These are phyloP conservation scores for Aegilops longissima DNA, from an alignment of 176 grass and related monocot species.

Conservation along the genomic window DNA sequence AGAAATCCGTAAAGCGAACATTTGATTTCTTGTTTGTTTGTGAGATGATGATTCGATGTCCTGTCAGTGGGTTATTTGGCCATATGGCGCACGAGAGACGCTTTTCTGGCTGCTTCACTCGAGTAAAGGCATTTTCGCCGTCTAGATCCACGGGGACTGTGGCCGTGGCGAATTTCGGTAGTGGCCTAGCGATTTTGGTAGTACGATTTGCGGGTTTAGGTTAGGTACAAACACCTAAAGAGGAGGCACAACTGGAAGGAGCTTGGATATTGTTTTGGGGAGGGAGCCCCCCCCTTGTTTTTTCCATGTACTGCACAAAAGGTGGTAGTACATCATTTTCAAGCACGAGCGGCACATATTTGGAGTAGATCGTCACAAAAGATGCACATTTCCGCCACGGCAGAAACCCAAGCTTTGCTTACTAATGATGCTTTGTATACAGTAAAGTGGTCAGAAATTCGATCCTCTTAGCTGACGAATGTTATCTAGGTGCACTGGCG, in stretches of 20 bases:
- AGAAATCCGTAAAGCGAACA: not conserved
- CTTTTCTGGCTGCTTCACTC: not conserved
- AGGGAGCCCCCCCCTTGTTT: not conserved
- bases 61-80: not conserved
- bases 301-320: not conserved
- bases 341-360: not conserved
- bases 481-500: too few species aligned
- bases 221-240: constrained; percentile 31
- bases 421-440: too few species aligned
- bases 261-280: not conserved
- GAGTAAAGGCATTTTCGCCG: not conserved
- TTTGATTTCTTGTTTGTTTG: not conserved
- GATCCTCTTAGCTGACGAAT: too few species aligned
- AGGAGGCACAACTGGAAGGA: not conserved
- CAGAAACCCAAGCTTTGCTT: not conserved
- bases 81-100: not conserved
- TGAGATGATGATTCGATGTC: not conserved
- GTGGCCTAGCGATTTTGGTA: not conserved
- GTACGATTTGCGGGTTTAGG: constrained; percentile 3
- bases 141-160: not conserved
- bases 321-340: not conserved
- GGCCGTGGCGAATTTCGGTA: not conserved
- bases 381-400: not conserved
- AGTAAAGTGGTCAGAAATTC: too few species aligned
- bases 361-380: not conserved